Conservation (phyloP, 1,284 basidiomycete genomes). For the Omphalotus olearius region DNA sequence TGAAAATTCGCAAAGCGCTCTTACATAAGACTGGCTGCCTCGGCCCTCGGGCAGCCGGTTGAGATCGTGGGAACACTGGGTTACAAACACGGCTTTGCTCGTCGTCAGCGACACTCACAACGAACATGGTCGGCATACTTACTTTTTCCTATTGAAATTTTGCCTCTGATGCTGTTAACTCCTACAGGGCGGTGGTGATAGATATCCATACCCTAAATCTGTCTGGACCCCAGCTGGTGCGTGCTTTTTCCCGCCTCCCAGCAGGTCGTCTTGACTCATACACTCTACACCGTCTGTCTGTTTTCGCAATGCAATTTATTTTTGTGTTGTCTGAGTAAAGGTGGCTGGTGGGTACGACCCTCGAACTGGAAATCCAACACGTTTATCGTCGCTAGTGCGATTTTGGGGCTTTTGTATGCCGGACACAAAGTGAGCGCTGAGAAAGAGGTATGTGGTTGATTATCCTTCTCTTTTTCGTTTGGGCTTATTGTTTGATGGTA, state of each 20-base stretch:
- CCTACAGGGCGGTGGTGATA: conserved; percentile 34
- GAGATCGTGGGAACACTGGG: no score
- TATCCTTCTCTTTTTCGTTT: not conserved
- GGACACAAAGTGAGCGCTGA: conserved; percentile 35
- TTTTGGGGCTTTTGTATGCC: conserved; percentile 32
- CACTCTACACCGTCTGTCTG: not conserved
- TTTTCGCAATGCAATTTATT: no score
- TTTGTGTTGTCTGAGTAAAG: conserved; percentile 18
- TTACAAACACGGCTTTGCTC: no score
- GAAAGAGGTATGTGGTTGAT: conserved; percentile 32
- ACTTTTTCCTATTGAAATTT: no score
- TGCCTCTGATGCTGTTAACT: no score
- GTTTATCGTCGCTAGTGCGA: conserved; percentile 36
- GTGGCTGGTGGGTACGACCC: conserved; percentile 46
- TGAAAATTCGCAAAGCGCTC: no score
- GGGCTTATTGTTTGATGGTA: conserved; percentile 3
- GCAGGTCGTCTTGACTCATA: not conserved
- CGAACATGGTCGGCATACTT: no score
- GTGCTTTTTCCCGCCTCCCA: conserved; percentile 8
- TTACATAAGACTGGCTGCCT: no score
- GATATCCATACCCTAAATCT: conserved; percentile 40
- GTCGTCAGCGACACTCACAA: no score
- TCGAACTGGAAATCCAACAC: conserved; percentile 44
- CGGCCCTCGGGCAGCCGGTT: no score
- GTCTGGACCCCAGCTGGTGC: conserved; percentile 41